These are phyloP conservation scores for Drechslerella dactyloides DNA, from an alignment of 2,329 filamentous ascomycete genomes.

Conservation along the genomic window DNA sequence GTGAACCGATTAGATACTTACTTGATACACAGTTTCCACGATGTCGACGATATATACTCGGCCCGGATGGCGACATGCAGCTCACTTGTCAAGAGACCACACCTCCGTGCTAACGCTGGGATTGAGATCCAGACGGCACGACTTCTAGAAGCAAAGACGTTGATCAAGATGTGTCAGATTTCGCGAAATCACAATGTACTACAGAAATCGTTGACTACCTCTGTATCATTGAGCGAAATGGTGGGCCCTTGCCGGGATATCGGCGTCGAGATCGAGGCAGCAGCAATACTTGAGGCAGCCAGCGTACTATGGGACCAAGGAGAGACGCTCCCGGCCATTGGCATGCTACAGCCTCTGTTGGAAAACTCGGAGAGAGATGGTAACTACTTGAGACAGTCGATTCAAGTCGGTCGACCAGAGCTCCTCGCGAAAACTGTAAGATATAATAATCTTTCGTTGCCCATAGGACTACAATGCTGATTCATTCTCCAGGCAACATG, in stretches of 20 bases:
- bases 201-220: slow-evolving; percentile 85
- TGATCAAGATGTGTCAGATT: slow-evolving; percentile 55
- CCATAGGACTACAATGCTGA: neutral
- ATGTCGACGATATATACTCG: slow-evolving; percentile 80
- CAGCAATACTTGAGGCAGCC: slow-evolving; percentile 80
- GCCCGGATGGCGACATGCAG: slow-evolving; percentile 83
- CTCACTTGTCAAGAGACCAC: slow-evolving; percentile 73
- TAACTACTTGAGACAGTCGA: slow-evolving; percentile 65
- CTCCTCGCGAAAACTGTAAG: slow-evolving; percentile 79
- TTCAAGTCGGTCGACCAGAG: slow-evolving; percentile 75
- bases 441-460: slow-evolving; percentile 20
- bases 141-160: slow-evolving; percentile 74
- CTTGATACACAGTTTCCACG: slow-evolving; percentile 59
- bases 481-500: slow-evolving; percentile 70
- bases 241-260: slow-evolving; percentile 71
- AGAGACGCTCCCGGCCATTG: slow-evolving; percentile 85
- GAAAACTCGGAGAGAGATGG: slow-evolving; percentile 61
- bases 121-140: slow-evolving; percentile 61
- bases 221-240: slow-evolving; percentile 80
- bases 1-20: neutral
- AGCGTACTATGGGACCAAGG: slow-evolving; percentile 93
- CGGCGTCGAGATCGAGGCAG: slow-evolving; percentile 78
- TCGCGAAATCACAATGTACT: slow-evolving; percentile 75
- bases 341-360: slow-evolving; percentile 79
- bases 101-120: slow-evolving; percentile 66